These are phyloP conservation scores for Phoma sp. DNA, from an alignment of 2,329 filamentous ascomycete species.

Conservation along the genomic window DNA sequence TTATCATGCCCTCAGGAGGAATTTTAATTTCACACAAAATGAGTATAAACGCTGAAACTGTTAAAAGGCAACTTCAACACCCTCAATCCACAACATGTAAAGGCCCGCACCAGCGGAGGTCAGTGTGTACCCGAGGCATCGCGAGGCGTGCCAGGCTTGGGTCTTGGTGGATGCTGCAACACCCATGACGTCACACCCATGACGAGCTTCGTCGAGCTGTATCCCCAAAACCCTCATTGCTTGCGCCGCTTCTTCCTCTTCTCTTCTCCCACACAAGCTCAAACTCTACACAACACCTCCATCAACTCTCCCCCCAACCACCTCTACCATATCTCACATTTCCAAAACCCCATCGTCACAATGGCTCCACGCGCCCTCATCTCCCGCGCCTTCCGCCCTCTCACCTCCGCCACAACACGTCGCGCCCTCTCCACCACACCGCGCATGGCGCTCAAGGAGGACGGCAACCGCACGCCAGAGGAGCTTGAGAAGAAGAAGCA, in stretches of 20 bases:
- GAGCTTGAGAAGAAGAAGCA: slow-evolving; percentile 53
- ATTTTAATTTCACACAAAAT: too few relatives aligned
- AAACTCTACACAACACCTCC: background rate
- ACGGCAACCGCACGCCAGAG: slow-evolving; percentile 46
- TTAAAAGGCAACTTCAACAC: too few relatives aligned
- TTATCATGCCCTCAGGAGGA: too few relatives aligned
- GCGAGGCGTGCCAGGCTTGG: background rate
- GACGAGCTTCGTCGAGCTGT: slow-evolving; percentile 4
- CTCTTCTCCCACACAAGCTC: background rate
- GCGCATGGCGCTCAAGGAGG: slow-evolving; percentile 48
- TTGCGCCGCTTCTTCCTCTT: background rate
- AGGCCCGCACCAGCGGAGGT: too few relatives aligned
- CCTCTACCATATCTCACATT: background rate
- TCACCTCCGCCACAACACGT: slow-evolving; percentile 15
- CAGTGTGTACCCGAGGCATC: background rate
- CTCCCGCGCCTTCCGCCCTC: slow-evolving; percentile 17
- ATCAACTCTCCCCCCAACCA: background rate
- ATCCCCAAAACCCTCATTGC: background rate
- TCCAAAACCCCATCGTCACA: slow-evolving; percentile 7
- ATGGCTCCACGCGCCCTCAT: slow-evolving; percentile 24
- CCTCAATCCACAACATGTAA: too few relatives aligned
- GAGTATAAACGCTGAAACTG: too few relatives aligned
- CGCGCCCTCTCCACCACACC: slow-evolving; percentile 43
- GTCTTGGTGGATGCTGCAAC: too few relatives aligned
- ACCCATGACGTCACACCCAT: slow-evolving; percentile 12